Conservation (phyloP, 2,329 filamentous ascomycete species). For the Xylaria sp. region DNA sequence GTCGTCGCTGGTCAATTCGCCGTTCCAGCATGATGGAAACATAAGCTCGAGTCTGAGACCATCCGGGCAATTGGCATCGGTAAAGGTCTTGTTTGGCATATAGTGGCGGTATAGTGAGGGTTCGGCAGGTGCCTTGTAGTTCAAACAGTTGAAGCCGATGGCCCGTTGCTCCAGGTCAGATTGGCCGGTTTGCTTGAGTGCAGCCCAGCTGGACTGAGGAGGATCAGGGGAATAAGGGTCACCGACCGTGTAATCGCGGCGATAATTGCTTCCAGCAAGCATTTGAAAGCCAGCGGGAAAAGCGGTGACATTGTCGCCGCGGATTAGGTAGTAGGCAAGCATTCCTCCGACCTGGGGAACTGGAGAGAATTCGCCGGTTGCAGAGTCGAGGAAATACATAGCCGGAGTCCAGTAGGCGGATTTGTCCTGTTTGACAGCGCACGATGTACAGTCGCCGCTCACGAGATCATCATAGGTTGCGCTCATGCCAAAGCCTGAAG, state of each 20-base stretch:
- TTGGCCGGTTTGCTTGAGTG: conserved; percentile 72
- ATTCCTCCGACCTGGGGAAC: conserved; percentile 84
- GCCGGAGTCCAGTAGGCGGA: conserved; percentile 89
- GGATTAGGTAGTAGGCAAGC: conserved; percentile 91
- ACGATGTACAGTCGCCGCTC: conserved; percentile 79
- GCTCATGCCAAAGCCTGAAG: conserved; percentile 72
- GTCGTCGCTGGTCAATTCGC: conserved; percentile 68
- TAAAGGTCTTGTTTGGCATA: conserved; percentile 80
- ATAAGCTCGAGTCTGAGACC: conserved; percentile 85
- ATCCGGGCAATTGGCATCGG: conserved; percentile 84
- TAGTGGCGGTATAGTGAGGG: conserved; percentile 83
- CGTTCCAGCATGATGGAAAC: conserved; percentile 93
- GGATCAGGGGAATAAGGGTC: conserved; percentile 73
- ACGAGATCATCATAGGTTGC: conserved; percentile 68
- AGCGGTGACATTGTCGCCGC: conserved; percentile 69
- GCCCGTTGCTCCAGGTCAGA: conserved; percentile 79
- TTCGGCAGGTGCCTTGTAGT: conserved; percentile 77
- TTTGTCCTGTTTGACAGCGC: conserved; percentile 80
- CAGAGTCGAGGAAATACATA: conserved; percentile 77
- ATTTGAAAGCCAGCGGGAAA: conserved; percentile 85
- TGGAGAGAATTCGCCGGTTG: conserved; percentile 72
- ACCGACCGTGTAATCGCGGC: conserved; percentile 76
- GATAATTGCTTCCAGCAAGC: conserved; percentile 77
- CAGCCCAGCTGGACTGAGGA: conserved; percentile 75
- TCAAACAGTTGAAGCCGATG: conserved; percentile 93